Evolutionary conservation across 306 rosid species (phyloP).

Genomic region (Lathyrus tuberosus): DNA sequence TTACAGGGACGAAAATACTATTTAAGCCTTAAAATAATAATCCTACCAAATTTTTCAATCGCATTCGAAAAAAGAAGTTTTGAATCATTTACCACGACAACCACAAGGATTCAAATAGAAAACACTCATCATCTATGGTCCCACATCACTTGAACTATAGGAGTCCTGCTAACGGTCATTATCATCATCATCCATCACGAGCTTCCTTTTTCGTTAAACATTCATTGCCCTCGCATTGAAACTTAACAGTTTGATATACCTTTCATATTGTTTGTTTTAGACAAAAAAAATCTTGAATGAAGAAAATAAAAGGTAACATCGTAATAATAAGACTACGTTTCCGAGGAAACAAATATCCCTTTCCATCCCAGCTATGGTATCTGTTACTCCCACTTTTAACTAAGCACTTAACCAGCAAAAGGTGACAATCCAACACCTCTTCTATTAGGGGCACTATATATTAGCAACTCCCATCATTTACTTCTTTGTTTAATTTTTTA

Average conservation of each 20-base stretch:
- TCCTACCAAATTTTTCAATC: too few relatives aligned
- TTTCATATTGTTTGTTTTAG: slow-evolving; percentile 17
- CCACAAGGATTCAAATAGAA: not conserved
- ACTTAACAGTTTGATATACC: slow-evolving; percentile 11
- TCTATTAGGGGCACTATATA: not conserved
- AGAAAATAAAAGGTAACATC: slow-evolving; percentile 1
- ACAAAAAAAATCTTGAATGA: not conserved
- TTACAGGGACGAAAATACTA: too few relatives aligned
- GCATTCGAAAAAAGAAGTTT: too few relatives aligned
- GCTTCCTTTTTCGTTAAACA: slow-evolving; percentile 2
- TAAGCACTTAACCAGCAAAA: slow-evolving; percentile 20
- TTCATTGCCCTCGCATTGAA: not conserved
- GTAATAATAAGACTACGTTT: slow-evolving; percentile 44
- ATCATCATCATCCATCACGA: slow-evolving; percentile 32
- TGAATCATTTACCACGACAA: not conserved
- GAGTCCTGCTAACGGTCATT: not conserved
- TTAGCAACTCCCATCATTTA: not conserved
- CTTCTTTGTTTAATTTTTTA: not conserved
- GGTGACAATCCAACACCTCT: not conserved
- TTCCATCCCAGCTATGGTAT: slow-evolving; percentile 34
- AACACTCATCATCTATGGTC: slow-evolving; percentile 9
- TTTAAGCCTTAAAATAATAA: too few relatives aligned
- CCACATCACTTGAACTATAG: slow-evolving; percentile 17
- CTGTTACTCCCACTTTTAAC: slow-evolving; percentile 38
- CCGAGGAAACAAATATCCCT: slow-evolving; percentile 42